Percentiles rank a stretch among this genome's conserved stretches.
phyloP scores from a whole-genome alignment of 805 yeast genomes.

The Spencermartinsiella europaea region DNA sequence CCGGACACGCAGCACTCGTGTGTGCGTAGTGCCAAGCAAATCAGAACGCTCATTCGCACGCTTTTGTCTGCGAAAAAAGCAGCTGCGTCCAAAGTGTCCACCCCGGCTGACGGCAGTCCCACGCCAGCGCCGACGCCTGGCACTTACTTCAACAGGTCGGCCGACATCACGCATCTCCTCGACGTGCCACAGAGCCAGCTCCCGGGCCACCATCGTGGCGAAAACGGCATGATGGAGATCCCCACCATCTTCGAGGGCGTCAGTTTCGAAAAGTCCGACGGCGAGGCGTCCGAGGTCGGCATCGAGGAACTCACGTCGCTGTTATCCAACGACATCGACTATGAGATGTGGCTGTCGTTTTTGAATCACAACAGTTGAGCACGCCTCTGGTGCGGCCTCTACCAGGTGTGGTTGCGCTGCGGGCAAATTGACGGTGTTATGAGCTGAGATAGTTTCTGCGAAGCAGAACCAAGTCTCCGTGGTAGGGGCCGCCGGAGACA shows the following conservation, averaged over 20 bases:
- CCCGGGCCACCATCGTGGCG: background rate
- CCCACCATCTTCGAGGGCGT: background rate
- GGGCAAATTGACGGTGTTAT: too few species aligned
- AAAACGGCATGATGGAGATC: background rate
- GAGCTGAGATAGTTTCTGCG: too few species aligned
- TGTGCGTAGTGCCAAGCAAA: slow-evolving; percentile 5
- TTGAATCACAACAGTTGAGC: slow-evolving; percentile 3
- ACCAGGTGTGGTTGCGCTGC: too few species aligned
- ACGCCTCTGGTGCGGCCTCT: background rate
- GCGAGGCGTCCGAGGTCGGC: slow-evolving; percentile 10
- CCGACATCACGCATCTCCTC: background rate
- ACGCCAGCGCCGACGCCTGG: too few species aligned
- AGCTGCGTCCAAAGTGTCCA: background rate
- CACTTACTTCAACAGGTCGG: background rate
- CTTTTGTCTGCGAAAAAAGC: slow-evolving; percentile 1
- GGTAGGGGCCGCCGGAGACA: too few species aligned
- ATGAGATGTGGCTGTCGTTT: slow-evolving; percentile 18
- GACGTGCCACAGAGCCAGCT: background rate
- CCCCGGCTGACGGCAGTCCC: background rate
- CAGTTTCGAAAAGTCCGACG: slow-evolving; percentile 1
- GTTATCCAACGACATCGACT: slow-evolving; percentile 17
- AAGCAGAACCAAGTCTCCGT: too few species aligned
- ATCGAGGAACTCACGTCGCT: slow-evolving; percentile 14
- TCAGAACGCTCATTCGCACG: slow-evolving; percentile 6
- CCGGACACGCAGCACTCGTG: slow-evolving; percentile 5